These are phyloP conservation scores for Parathielavia appendiculata DNA, from an alignment of 495 filamentous ascomycete species.

Conservation along the genomic window DNA sequence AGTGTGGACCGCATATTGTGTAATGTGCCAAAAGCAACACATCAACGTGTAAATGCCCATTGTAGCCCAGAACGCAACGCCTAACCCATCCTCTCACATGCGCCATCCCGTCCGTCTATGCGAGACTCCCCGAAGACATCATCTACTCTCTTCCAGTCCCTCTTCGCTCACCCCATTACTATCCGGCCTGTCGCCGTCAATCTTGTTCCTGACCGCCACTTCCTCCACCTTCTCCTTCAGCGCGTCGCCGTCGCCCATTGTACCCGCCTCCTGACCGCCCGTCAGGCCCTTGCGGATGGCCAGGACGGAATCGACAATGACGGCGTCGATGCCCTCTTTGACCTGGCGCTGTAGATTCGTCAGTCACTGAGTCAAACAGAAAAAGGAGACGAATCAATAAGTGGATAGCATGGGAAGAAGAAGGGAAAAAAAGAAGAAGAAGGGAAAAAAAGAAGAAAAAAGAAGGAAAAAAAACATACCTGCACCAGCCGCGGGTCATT, in stretches of 20 bases:
- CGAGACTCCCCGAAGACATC: not conserved
- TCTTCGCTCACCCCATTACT: not conserved
- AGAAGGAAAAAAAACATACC: conserved; percentile 45
- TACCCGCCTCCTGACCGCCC: conserved; percentile 22
- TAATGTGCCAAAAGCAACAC: not conserved
- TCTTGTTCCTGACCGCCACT: conserved; percentile 11
- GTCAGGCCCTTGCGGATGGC: conserved; percentile 58
- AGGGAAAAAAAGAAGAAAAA: not conserved
- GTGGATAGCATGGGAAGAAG: no score
- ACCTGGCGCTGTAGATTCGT: conserved; percentile 64
- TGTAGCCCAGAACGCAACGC: not conserved
- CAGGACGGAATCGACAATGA: conserved; percentile 91
- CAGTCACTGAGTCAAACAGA: not conserved
- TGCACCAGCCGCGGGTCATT: conserved; percentile 81
- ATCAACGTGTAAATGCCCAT: not conserved
- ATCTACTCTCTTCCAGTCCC: not conserved
- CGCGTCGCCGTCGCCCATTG: not conserved
- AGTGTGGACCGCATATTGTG: not conserved
- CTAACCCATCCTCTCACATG: not conserved
- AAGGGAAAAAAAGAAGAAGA: not conserved
- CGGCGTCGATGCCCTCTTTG: conserved; percentile 90
- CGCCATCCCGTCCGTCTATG: conserved; percentile 6
- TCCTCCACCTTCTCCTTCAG: conserved; percentile 12
- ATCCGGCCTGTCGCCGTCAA: not conserved
- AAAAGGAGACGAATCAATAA: not conserved